Evolutionary conservation across 2,329 filamentous ascomycete genomes (phyloP).

Genomic region (Cordyceps farinosa): DNA sequence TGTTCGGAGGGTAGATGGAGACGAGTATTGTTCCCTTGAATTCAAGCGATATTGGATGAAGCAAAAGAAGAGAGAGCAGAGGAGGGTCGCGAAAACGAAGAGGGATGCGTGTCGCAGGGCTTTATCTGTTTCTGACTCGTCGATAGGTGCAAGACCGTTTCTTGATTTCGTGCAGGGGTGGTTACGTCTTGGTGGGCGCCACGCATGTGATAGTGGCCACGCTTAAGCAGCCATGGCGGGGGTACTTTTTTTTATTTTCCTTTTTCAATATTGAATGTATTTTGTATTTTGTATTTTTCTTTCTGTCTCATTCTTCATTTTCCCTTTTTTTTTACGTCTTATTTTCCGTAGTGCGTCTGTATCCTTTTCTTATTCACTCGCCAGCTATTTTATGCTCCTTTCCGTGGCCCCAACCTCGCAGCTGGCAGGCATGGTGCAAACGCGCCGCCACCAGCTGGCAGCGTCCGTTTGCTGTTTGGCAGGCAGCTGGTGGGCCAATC

Average conservation of each 20-base stretch:
- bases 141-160: slow-evolving; percentile 10
- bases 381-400: too few species aligned
- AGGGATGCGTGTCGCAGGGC: slow-evolving; percentile 14
- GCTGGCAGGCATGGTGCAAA: not conserved
- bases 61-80: not conserved
- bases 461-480: not conserved
- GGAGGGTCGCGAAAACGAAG: not conserved
- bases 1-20: not conserved
- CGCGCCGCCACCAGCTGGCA: slow-evolving; percentile 11
- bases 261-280: not conserved
- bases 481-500: slow-evolving; percentile 11
- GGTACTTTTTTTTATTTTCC: not conserved
- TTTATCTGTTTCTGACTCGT: slow-evolving; percentile 17
- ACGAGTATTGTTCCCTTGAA: not conserved
- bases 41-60: not conserved
- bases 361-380: too few species aligned
- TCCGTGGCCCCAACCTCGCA: not conserved
- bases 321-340: not conserved
- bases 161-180: slow-evolving; percentile 15
- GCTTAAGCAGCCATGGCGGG: not conserved
- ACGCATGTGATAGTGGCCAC: slow-evolving; percentile 19
- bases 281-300: not conserved
- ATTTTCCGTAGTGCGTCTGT: not conserved
- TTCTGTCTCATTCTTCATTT: not conserved
- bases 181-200: slow-evolving; percentile 12